Conservation (phyloP, 1,284 basidiomycete species). For the Trametes pubescens region DNA sequence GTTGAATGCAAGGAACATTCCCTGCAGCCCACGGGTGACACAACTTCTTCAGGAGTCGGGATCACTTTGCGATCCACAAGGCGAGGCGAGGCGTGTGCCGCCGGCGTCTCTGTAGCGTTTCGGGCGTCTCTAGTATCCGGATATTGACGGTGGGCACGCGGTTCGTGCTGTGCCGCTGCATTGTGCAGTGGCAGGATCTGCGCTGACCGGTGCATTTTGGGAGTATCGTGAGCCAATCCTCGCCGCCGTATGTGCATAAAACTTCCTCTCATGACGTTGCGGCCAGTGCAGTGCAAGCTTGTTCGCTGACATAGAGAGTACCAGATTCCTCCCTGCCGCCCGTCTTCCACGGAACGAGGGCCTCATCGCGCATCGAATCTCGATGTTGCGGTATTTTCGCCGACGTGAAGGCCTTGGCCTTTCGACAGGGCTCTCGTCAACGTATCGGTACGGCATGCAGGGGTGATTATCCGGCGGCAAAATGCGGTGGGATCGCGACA, state of each 20-base stretch:
- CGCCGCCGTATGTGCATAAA: too few relatives aligned
- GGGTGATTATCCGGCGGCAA: background rate
- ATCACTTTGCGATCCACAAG: background rate
- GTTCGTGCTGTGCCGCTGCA: background rate
- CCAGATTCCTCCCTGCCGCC: too few relatives aligned
- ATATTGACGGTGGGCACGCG: background rate
- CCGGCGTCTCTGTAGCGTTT: background rate
- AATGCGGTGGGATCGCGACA: background rate
- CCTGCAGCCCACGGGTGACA: background rate
- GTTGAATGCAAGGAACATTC: background rate
- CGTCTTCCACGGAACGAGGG: too few relatives aligned
- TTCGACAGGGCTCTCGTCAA: too few relatives aligned
- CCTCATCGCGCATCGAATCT: too few relatives aligned
- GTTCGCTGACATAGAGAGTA: too few relatives aligned
- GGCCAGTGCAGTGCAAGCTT: too few relatives aligned
- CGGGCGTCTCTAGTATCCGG: background rate
- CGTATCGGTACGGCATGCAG: background rate
- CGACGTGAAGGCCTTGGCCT: too few relatives aligned
- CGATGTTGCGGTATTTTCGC: too few relatives aligned
- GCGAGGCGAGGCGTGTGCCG: background rate
- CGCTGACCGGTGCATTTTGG: background rate
- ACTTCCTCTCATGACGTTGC: too few relatives aligned
- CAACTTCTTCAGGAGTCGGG: background rate
- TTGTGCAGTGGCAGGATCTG: background rate
- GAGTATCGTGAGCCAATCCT: too few relatives aligned